phyloP scores from a whole-genome alignment of 768 basidiomycete genomes.

The Tricholoma hemisulphureum region DNA sequence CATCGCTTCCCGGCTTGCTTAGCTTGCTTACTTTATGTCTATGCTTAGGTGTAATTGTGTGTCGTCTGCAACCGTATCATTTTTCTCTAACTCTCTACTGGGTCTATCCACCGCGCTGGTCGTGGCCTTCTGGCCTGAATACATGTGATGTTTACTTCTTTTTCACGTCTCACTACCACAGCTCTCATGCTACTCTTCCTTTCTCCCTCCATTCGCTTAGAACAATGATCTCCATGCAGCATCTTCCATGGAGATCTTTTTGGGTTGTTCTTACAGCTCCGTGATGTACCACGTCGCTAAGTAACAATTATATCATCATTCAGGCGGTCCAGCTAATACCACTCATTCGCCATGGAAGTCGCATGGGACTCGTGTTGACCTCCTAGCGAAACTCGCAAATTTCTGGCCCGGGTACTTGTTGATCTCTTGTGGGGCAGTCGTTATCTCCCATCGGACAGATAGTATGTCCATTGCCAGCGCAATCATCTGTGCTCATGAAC shows the following conservation, averaged over 20 bases:
- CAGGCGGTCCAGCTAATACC: slow-evolving; percentile 4
- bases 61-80: neutral
- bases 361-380: neutral
- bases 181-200: slow-evolving; percentile 17
- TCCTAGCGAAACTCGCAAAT: neutral
- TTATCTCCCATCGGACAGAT: neutral
- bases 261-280: slow-evolving; percentile 1
- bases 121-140: slow-evolving; percentile 8
- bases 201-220: slow-evolving; percentile 14
- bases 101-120: slow-evolving; percentile 15
- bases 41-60: neutral
- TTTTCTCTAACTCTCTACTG: slow-evolving; percentile 16
- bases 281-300: slow-evolving; percentile 19
- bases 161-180: slow-evolving; percentile 28
- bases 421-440: neutral
- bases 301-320: slow-evolving; percentile 19
- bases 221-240: slow-evolving; percentile 2
- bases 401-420: no score
- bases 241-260: slow-evolving; percentile 6
- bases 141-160: slow-evolving; percentile 34
- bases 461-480: neutral
- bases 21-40: neutral
- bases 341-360: neutral
- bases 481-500: neutral
- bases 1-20: neutral